A percentile compares a stretch with the other conserved stretches of the same genome.
phyloP scores from a whole-genome alignment of 192 early-diverging fungal genomes.

The Blastocladiella britannica region DNA sequence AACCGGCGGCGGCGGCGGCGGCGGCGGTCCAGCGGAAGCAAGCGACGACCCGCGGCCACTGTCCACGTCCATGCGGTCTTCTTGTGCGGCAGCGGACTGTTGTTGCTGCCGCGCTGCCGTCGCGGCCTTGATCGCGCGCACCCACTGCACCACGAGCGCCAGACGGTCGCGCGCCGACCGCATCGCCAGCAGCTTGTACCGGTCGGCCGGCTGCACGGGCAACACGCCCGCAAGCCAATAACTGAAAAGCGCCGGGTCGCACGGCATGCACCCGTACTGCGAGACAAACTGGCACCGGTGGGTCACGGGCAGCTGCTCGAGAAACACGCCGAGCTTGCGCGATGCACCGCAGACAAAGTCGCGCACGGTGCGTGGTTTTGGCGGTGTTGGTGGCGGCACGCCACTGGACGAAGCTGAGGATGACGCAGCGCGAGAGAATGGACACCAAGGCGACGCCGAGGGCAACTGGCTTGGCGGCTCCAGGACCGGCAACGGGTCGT shows the following conservation, averaged over 20 bases:
- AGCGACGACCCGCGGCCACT: too few species aligned
- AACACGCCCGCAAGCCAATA: slow-evolving; percentile 31
- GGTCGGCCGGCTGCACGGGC: slow-evolving; percentile 20
- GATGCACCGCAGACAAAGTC: not conserved
- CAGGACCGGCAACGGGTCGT: not conserved
- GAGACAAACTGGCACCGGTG: not conserved
- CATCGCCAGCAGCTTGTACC: slow-evolving; percentile 16
- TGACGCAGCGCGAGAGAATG: too few species aligned
- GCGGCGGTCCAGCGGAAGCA: too few species aligned
- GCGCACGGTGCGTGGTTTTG: not conserved
- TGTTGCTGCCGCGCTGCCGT: too few species aligned
- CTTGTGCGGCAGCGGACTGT: too few species aligned
- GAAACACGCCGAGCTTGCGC: not conserved
- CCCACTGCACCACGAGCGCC: slow-evolving; percentile 20
- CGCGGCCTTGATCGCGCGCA: slow-evolving; percentile 15
- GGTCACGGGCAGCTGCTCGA: not conserved
- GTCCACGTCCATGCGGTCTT: too few species aligned
- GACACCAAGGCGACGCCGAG: too few species aligned
- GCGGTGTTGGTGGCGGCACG: too few species aligned
- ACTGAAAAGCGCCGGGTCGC: slow-evolving; percentile 14
- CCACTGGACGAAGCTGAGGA: too few species aligned
- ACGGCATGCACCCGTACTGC: slow-evolving; percentile 18
- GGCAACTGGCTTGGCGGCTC: not conserved
- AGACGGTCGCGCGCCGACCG: slow-evolving; percentile 23
- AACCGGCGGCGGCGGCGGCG: too few species aligned